Conservation (phyloP, 2,329 filamentous ascomycete genomes). For the Aspergillus candidus region DNA sequence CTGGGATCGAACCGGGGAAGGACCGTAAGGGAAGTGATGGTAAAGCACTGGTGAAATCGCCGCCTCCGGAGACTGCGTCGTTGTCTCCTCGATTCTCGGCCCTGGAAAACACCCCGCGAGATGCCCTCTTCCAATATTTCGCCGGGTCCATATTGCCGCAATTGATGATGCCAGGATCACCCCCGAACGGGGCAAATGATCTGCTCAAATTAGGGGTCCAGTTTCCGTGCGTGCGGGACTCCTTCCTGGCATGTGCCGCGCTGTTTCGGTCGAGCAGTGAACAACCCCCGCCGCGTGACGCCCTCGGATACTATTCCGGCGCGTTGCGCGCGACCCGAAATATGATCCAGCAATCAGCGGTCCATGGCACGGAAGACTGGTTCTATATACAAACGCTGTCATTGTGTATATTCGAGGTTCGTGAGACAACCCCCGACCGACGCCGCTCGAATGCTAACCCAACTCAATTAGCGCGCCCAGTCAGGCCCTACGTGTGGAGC, state of each 20-base stretch:
- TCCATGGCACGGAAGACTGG: conserved; percentile 3
- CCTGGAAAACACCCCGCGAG: not conserved
- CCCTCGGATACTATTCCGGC: conserved; percentile 1
- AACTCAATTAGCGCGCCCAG: not conserved
- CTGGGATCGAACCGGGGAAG: not conserved
- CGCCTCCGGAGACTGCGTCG: not conserved
- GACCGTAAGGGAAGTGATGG: not conserved
- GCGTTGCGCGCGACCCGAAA: not conserved
- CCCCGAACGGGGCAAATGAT: not conserved
- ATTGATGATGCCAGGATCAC: conserved; percentile 1
- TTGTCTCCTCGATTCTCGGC: not conserved
- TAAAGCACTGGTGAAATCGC: too few relatives aligned
- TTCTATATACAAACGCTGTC: not conserved
- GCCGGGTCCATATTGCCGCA: not conserved
- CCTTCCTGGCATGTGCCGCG: conserved; percentile 1
- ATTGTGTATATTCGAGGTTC: conserved; percentile 4
- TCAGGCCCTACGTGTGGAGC: not conserved
- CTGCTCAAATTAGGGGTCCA: not conserved
- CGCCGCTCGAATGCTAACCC: not conserved
- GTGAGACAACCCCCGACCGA: not conserved
- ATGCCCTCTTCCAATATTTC: conserved; percentile 1
- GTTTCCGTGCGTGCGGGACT: not conserved
- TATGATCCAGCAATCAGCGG: conserved; percentile 2
- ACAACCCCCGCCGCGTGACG: not conserved
- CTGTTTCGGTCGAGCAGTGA: not conserved